Evolutionary conservation across 2,329 filamentous ascomycete genomes (phyloP), one percentile per base, ranked within the genome.

Genomic region (Neopestalotiopsis sp.): DNA sequence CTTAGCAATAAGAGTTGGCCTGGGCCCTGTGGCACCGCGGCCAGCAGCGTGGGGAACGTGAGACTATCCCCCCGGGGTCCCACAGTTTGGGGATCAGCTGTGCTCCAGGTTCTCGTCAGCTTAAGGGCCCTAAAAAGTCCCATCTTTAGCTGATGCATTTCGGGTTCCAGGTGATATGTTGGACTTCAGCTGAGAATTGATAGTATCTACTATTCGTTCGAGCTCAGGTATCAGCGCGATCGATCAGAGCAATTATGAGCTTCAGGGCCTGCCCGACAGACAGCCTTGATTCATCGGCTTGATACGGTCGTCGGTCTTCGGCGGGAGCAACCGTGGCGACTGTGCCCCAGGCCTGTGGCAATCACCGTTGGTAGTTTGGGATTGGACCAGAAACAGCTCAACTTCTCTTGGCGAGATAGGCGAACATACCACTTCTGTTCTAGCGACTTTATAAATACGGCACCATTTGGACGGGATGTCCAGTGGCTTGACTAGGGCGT

Each of bases 381-480:
- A 56, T 65, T 42, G 65, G 53, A 32, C 40, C 42, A 32, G 63
- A 56, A 57, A 56, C 17, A 13, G 17, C 14, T 32, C 58, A 17
- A 30, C 13, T 20, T 59, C 28, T 61, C 65, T 67, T 67, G 65
- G 65, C 65, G 65, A 67, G 65, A 67, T 67, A 67, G 65, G 65
- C 65, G 53, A 61, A 59, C n/a, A 42, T 67, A 28, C 65, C 56
- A 20, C 56, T 59, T 59, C 38, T n/a, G 53, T 17, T 67, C 63
- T 66, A 66, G 63, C 30, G 49, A 40, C 14, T 34, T 57, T 30
- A 2, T 56, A 13, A 34, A 17, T 32, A 32, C 32, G 14, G 42
- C 45, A 40, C 49, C n/a, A 34, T 42, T 58, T 45, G 30, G 12
- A 24, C n/a, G 20, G 28, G 45, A 66, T 58, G 56, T 57, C 42